These are phyloP conservation scores for Castanospermum australe DNA, from an alignment of 306 rosid species.

Conservation along the genomic window DNA sequence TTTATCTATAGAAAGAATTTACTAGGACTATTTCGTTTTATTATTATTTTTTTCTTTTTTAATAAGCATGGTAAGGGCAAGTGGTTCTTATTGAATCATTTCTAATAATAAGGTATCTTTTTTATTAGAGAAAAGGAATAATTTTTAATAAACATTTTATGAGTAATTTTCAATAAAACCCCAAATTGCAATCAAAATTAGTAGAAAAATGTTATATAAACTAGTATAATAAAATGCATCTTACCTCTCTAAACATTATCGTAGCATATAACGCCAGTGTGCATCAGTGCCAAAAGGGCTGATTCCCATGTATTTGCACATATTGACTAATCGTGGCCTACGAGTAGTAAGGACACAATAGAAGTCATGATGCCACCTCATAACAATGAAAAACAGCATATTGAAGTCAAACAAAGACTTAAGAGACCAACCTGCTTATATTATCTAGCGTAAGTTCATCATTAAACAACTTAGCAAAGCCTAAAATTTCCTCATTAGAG, in stretches of 20 bases:
- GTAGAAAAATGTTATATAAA: background rate
- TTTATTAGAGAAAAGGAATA: background rate
- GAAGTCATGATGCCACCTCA: slow-evolving; percentile 28
- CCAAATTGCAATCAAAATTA: slow-evolving; percentile 1
- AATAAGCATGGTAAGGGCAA: background rate
- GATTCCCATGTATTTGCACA: slow-evolving; percentile 99
- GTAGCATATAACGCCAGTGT: slow-evolving; percentile 88
- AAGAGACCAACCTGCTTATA: slow-evolving; percentile 76
- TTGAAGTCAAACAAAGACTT: slow-evolving; percentile 11
- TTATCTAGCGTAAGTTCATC: slow-evolving; percentile 98
- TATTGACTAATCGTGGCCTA: slow-evolving; percentile 95
- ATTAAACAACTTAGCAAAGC: slow-evolving; percentile 92
- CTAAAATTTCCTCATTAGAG: slow-evolving; percentile 87
- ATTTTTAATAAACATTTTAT: background rate
- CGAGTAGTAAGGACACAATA: slow-evolving; percentile 19
- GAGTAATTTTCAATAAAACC: background rate
- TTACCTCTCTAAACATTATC: slow-evolving; percentile 72
- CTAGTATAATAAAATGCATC: slow-evolving; percentile 20
- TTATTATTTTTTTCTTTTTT: background rate
- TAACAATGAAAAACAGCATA: slow-evolving; percentile 9
- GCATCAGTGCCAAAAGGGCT: slow-evolving; percentile 89
- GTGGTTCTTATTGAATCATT: background rate
- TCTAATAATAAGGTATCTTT: background rate
- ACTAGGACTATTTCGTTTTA: no score
- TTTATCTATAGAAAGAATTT: no score